phyloP scores from a whole-genome alignment of 2,329 filamentous ascomycete genomes.

The Beauveria medogensis region DNA sequence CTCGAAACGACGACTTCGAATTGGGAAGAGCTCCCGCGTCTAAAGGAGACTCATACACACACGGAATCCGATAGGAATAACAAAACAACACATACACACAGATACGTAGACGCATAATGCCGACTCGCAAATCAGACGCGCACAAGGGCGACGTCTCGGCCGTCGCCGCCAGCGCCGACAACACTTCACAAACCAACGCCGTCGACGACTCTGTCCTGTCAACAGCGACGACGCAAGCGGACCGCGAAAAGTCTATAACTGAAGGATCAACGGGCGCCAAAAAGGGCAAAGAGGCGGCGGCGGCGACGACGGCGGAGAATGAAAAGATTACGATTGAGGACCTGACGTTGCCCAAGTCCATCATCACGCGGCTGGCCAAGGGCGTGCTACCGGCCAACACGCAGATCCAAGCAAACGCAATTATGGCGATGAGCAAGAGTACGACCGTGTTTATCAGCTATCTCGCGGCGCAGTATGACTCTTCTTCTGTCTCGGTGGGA shows the following conservation, averaged over 20 bases:
- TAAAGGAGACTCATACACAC: too few relatives aligned
- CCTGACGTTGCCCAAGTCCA: conserved; percentile 69
- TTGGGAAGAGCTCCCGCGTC: not conserved
- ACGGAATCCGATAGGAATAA: too few relatives aligned
- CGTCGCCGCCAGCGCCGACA: conserved; percentile 29
- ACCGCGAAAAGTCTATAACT: conserved; percentile 30
- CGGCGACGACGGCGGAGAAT: not conserved
- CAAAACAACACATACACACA: not conserved
- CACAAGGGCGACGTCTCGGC: conserved; percentile 43
- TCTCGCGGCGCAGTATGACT: conserved; percentile 61
- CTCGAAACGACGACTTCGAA: not conserved
- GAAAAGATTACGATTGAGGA: conserved; percentile 40
- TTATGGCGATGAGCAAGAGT: conserved; percentile 71
- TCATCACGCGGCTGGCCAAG: conserved; percentile 72
- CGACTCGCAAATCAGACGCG: conserved; percentile 37
- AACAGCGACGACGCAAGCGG: conserved; percentile 26
- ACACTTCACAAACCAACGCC: not conserved
- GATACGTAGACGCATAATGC: not conserved
- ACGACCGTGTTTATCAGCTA: conserved; percentile 80
- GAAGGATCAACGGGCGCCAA: conserved; percentile 16
- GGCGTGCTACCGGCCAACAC: conserved; percentile 73
- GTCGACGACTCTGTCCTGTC: conserved; percentile 1
- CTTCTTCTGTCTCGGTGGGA: not conserved
- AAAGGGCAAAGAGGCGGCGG: conserved; percentile 26
- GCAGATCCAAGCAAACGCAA: conserved; percentile 74